Base-by-base conservation (phyloP, 192 early-diverging fungal genomes). In the Coemansia sp. region DNA sequence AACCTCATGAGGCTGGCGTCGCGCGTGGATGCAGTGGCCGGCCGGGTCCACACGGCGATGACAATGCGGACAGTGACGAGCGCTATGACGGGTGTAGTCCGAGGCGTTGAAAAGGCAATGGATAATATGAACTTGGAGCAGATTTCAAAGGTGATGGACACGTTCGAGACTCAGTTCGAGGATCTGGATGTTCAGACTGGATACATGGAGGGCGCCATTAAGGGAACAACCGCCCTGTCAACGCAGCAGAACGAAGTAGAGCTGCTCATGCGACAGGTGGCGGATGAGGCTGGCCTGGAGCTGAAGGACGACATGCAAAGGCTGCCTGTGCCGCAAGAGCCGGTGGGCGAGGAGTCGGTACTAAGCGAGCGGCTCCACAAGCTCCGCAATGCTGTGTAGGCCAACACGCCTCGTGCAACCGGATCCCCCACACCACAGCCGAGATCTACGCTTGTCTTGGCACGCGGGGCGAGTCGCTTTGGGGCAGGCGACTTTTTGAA, bases 121-220 rank as follows among this genome's bases (percentile, higher is more conserved):
- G 73, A 87, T 42, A 87, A 88, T 33, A 98, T 99, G 95, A 95
- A 98, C 70, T 85, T 99, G 39, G 97, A 98, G 70, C 90, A 92
- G 89, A 96, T 99, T 46, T 93, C 94, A 2, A 79, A 89, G 86
- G 90, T 97, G n/a, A 99, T 99, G 95, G 97, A 98, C 82, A 94
- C 91, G 69, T 98, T 99, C 67, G 95, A 99, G 73, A 80, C 78
- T 9, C 95, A 97, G 79, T 96, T 97, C 74, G 97, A 99, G 67
- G 92, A 99, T 76, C 74, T 99, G 37, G 95, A 99, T 79, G 93
- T 99, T 39, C 95, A 98, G 79, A 94, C 97, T 9, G 85, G 90
- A 67, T 97, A 96, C 79, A 97, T 99, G 95, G 95, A 98, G 71
- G 88, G 86, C 20, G 85, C 94, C 6, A 98, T 99, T 87, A 88